Base-by-base conservation (phyloP, 805 yeast species). In the Lachancea cidri region DNA sequence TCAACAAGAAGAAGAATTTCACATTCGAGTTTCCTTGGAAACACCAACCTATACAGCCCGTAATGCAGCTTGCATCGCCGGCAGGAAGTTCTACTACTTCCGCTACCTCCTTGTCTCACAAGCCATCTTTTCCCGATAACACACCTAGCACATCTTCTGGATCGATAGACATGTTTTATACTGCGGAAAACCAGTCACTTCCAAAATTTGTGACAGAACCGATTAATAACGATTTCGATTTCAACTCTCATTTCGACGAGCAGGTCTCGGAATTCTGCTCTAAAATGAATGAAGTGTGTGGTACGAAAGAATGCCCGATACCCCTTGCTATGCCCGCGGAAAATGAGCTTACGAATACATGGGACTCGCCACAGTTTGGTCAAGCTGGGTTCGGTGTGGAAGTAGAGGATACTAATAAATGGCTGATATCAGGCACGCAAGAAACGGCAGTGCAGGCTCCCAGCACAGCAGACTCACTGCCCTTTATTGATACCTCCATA, bases 231-330 rank as follows among this genome's bases (percentile, higher is more conserved):
- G 63, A 64, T 18, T 65, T 65, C 43, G 55, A 66, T 43, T 67
- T 67, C 44, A 58, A 61, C 32, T 64, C 66, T 13, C 63, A 71
- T 42, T 83, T 79, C 57, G 83, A 80, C 54, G 91, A 85, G 56
- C 79, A 81, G 49, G 79, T 81, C 41, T 74, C 76, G 44, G 77
- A 76, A 20, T 91, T 91, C 58, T 91, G 98, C 57, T 74, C 75
- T 18, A 77, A 80, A 52, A 71, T 91, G 56, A 75, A 77, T 46
- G 73, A 79, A 59, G 97, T 88, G 1, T 89, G 97, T 64, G 97
- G 96, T 14, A 80, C 81, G 5, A 79, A 71, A 52, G 72, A 72
- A 13, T 65, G 75, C 48, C 95, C 93, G 3, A 58, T 81, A 3
- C 94, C 96, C 2, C 61, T 65, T 8, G 13, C 35, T 14, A 25